Evolutionary conservation across 2,329 filamentous ascomycete species (phyloP).

Genomic region (Colletotrichum gigasporum): DNA sequence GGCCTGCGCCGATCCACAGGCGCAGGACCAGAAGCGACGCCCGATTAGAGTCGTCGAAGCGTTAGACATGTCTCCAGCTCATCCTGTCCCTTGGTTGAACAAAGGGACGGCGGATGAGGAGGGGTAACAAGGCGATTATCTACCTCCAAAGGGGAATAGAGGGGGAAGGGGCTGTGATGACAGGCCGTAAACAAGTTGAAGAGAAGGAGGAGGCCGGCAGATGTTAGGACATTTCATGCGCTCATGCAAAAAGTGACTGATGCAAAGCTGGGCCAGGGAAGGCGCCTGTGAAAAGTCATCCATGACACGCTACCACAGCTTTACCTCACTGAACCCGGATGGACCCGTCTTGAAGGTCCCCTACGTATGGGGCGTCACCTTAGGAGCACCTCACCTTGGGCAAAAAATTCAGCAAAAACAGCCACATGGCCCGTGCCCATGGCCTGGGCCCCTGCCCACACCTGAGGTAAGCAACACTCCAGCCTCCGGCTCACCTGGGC

Average conservation of each 20-base stretch:
- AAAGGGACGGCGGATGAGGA: constrained; percentile 4
- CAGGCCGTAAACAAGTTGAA: constrained; percentile 10
- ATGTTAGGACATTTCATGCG: constrained; percentile 31
- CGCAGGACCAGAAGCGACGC: constrained; percentile 44
- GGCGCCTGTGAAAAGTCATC: constrained; percentile 44
- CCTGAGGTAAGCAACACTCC: no score
- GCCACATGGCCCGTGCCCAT: constrained; percentile 12
- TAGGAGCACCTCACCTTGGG: not conserved
- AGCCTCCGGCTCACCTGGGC: no score
- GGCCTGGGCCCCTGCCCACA: constrained; percentile 9
- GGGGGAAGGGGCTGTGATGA: not conserved
- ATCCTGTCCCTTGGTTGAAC: constrained; percentile 39
- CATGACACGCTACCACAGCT: constrained; percentile 47
- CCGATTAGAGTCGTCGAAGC: constrained; percentile 41
- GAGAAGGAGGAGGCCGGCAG: constrained; percentile 10
- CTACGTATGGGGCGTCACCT: constrained; percentile 15
- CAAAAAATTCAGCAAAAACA: constrained; percentile 14
- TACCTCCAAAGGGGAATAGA: not conserved
- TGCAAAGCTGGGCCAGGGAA: constrained; percentile 30
- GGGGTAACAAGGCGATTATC: not conserved
- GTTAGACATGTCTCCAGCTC: constrained; percentile 53
- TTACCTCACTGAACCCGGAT: constrained; percentile 28
- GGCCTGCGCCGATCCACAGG: constrained; percentile 33
- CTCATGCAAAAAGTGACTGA: constrained; percentile 28
- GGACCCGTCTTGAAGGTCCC: constrained; percentile 26